These are phyloP conservation scores for Podila minutissima DNA, from an alignment of 192 early-diverging fungal genomes.

Conservation along the genomic window DNA sequence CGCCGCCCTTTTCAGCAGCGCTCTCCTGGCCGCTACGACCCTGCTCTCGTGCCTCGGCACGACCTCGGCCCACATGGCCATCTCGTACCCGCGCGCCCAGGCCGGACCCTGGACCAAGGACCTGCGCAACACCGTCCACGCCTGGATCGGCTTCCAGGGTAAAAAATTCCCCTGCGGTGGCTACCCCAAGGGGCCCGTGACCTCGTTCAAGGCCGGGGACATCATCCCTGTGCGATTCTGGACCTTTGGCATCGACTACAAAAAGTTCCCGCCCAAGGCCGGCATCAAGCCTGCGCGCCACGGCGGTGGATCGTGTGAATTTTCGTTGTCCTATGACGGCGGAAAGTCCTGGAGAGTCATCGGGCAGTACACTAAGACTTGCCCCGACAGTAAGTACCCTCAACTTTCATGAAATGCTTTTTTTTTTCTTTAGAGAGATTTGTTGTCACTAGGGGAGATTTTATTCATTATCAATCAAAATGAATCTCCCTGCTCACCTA, in stretches of 20 bases:
- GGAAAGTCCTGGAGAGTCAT: slow-evolving; percentile 65
- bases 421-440: neutral
- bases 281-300: slow-evolving; percentile 59
- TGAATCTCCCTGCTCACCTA: neutral
- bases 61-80: slow-evolving; percentile 44
- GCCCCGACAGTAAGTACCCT: slow-evolving; percentile 39
- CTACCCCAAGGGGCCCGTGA: slow-evolving; percentile 48
- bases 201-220: slow-evolving; percentile 57
- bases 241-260: slow-evolving; percentile 35
- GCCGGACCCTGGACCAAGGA: slow-evolving; percentile 47
- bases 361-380: slow-evolving; percentile 51
- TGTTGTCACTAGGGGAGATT: no score
- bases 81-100: slow-evolving; percentile 44
- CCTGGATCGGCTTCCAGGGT: slow-evolving; percentile 42
- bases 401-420: neutral
- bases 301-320: slow-evolving; percentile 76
- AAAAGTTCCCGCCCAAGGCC: slow-evolving; percentile 27
- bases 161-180: slow-evolving; percentile 54
- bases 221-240: slow-evolving; percentile 59
- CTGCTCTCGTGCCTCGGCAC: slow-evolving; percentile 29
- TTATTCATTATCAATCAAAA: no score
- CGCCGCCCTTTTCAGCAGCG: slow-evolving; percentile 14
- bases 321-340: slow-evolving; percentile 71
- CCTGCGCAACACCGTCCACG: slow-evolving; percentile 19
- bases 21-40: slow-evolving; percentile 12